phyloP scores from a whole-genome alignment of 2,329 filamentous ascomycete genomes.

The Fusarium foetens region DNA sequence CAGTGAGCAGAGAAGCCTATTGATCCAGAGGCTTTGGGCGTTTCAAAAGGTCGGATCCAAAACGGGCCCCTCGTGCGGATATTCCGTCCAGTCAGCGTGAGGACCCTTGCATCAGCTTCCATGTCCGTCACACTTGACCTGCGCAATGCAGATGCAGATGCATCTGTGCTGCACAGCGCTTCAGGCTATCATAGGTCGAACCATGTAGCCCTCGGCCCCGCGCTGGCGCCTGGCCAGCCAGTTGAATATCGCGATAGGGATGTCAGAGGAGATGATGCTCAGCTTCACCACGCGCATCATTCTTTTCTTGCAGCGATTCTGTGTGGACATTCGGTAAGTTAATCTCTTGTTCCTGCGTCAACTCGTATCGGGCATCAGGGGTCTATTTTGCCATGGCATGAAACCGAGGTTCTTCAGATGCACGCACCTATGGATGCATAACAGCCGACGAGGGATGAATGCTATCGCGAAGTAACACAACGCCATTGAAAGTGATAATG shows the following conservation, averaged over 20 bases:
- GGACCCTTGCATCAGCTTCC: conserved; percentile 31
- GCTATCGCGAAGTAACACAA: background rate
- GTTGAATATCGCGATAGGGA: conserved; percentile 20
- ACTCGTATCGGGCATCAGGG: background rate
- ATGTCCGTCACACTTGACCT: conserved; percentile 27
- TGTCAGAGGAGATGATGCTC: conserved; percentile 3
- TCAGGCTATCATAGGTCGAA: conserved; percentile 17
- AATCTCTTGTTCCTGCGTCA: conserved; percentile 28
- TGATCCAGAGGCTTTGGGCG: conserved; percentile 22
- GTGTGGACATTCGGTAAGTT: conserved; percentile 8
- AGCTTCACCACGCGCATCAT: conserved; percentile 6
- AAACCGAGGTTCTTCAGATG: conserved; percentile 13
- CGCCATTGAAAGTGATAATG: background rate
- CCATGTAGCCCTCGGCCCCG: conserved; percentile 18
- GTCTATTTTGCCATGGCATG: background rate
- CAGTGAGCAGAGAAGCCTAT: conserved; percentile 15
- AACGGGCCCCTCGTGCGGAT: conserved; percentile 26
- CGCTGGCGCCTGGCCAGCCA: conserved; percentile 34
- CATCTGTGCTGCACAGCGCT: conserved; percentile 10
- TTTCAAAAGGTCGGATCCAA: conserved; percentile 37
- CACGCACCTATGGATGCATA: conserved; percentile 1
- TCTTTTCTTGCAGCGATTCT: conserved; percentile 6
- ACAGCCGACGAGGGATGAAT: conserved; percentile 6
- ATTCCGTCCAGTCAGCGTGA: conserved; percentile 32
- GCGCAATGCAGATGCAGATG: conserved; percentile 16